These are phyloP conservation scores for Alternaria ventricosa DNA, from an alignment of 2,329 filamentous ascomycete genomes.

Conservation along the genomic window DNA sequence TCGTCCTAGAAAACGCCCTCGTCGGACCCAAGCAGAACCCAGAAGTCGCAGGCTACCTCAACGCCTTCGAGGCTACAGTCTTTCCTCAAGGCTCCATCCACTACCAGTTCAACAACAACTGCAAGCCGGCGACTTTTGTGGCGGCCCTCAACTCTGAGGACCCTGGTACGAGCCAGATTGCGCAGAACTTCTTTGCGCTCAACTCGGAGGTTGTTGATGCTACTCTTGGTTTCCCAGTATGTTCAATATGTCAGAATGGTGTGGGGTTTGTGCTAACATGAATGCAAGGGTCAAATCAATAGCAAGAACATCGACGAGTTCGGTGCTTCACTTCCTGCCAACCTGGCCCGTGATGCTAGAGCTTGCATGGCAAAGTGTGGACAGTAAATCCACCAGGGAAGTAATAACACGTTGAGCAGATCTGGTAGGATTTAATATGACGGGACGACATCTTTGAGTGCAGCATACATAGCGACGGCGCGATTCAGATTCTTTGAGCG, in stretches of 20 bases:
- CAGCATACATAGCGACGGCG: constrained; percentile 25
- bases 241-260: constrained; percentile 17
- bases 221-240: constrained; percentile 45
- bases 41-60: constrained; percentile 50
- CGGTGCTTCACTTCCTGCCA: constrained; percentile 51
- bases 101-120: constrained; percentile 58
- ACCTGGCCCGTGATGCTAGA: constrained; percentile 61
- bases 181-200: constrained; percentile 53
- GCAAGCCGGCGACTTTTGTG: constrained; percentile 53
- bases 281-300: constrained; percentile 12
- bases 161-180: constrained; percentile 51
- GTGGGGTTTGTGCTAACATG: neutral
- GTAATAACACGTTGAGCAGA: neutral
- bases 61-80: constrained; percentile 55
- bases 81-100: constrained; percentile 57
- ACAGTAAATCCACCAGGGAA: constrained; percentile 9
- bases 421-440: neutral
- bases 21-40: constrained; percentile 39
- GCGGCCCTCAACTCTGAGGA: constrained; percentile 54
- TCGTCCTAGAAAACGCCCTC: constrained; percentile 56
- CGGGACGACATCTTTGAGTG: neutral
- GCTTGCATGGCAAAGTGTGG: constrained; percentile 59
- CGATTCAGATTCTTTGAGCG: constrained; percentile 11
- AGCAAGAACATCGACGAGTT: constrained; percentile 48
- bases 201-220: constrained; percentile 47